Evolutionary conservation across 805 yeast genomes (phyloP), one percentile per base, ranked within the genome.

Genomic region (Ogataea nonfermentans): DNA sequence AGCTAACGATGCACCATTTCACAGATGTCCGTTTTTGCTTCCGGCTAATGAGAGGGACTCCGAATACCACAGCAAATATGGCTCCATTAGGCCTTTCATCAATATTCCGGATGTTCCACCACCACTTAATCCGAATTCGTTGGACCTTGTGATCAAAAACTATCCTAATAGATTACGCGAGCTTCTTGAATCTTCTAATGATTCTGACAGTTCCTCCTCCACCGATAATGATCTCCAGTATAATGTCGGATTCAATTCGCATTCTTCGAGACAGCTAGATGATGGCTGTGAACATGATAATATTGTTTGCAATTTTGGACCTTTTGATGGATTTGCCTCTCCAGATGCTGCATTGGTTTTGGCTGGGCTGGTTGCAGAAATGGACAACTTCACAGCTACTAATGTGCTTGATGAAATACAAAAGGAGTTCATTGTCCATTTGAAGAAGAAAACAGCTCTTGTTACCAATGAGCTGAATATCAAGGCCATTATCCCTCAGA

Each of bases 1-100:
- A 13, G 48, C 66, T 6, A 84, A 87, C 51, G 99, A 93, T 67
- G 84, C 85, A 0, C 88, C 96, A 0, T 88, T 78, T 46, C 93
- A 87, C 49, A 64, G 99, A 40, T 67, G 79, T 14, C 81, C 93
- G 0, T 90, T 88, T 56, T 59, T 91, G 20, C 57, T 91, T 7
- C 72, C 74, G 3, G 71, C 69, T 6, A 68, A 70, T 10, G 62
- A 65, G 10, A 73, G 81, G 28, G 73, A 71, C 34, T 58, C 63
- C 0, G 51, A 51, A 1, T 85, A 81, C 48, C 61, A 67, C n/a
- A 66, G 67, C 4, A 66, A 70, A 0, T 71, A 61, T 45, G 79
- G 81, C 0, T 63, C 75, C 5, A 73, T 84, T 7, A 59, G 68
- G 14, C 80, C 89, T 0, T 74, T 87, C 0, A 63, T 81, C 4